Evolutionary conservation across 1,139 yeast genomes (phyloP), one percentile per base, ranked within the genome.

Genomic region (Spathaspora sp.): DNA sequence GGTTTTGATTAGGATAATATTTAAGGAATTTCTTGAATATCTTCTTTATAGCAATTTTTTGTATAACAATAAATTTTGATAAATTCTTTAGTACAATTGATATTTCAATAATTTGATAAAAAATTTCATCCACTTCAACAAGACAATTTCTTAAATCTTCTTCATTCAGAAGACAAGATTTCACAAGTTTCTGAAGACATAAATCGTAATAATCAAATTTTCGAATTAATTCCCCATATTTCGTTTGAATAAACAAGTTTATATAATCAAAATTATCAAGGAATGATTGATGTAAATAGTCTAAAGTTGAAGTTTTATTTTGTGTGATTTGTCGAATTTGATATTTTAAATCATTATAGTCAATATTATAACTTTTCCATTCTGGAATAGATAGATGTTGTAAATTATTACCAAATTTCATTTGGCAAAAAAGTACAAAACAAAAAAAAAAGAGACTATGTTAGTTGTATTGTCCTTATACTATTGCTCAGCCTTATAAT

Each of bases 371-470:
- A 52, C 81, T 79, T 58, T 80, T 80, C 97, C 97, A 91, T 67
- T 89, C 95, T 2, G 95, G 91, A 36, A 89, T 86, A 8, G 96
- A 86, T 56, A 89, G 76, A 53, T 80, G 81, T 44, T 79, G 72
- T 33, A 91, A 74, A 61, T 86, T 90, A 38, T 80, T 74, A 47
- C 97, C 97, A 67, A 89, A 90, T 68, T 89, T 91, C 98, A 90
- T 90, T 34, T 38, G n/a, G 24, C 15, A 20, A 20, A 20, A 20
- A n/a, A n/a, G n/a, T n/a, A n/a, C n/a, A n/a, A n/a, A n/a, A n/a
- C n/a, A n/a, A n/a, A n/a, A n/a, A n/a, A n/a, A n/a, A n/a, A n/a
- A n/a, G n/a, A n/a, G n/a, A 10, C 31, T 31, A 15, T 31, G 36
- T 18, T 11, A 31, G 18, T 3, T 31, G 36, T 31, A 11, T 31